These are phyloP conservation scores for Nannochloropsis gaditana DNA, from an alignment of 108 stramenopile genomes.

Conservation along the genomic window DNA sequence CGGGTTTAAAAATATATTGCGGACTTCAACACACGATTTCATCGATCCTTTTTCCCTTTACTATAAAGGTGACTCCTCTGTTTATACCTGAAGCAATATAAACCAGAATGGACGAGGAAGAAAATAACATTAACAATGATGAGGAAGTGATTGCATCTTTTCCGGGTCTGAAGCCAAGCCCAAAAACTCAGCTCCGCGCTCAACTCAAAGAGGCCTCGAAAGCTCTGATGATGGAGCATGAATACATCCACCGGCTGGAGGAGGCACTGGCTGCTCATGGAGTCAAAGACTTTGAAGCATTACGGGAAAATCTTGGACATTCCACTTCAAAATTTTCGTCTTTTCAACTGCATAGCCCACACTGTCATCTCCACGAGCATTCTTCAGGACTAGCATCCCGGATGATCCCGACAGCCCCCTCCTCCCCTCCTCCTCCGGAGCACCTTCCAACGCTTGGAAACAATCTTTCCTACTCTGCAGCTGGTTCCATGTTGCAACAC, in stretches of 20 bases:
- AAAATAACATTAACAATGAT: not conserved
- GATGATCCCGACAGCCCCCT: not conserved
- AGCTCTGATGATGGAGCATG: not conserved
- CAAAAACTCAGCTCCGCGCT: not conserved
- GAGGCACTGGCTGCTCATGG: not conserved
- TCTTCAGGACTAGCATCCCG: not conserved
- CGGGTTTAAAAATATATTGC: no score
- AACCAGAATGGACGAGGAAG: not conserved
- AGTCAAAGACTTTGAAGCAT: not conserved
- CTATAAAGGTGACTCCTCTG: no score
- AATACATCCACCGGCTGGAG: not conserved
- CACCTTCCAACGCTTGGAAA: not conserved
- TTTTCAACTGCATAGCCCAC: not conserved
- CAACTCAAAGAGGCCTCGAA: not conserved
- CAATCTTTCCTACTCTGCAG: not conserved
- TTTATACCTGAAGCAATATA: no score
- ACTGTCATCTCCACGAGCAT: not conserved
- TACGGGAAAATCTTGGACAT: not conserved
- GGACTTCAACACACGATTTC: no score
- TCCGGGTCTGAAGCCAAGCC: constrained; percentile 3
- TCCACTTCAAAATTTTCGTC: not conserved
- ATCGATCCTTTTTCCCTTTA: no score
- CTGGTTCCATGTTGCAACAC: not conserved
- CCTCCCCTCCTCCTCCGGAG: not conserved
- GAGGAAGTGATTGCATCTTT: not conserved